A percentile compares a stretch with the other conserved stretches of the same genome.
These are phyloP conservation scores for Echria macrotheca DNA, from an alignment of 495 filamentous ascomycete genomes.

Conservation along the genomic window DNA sequence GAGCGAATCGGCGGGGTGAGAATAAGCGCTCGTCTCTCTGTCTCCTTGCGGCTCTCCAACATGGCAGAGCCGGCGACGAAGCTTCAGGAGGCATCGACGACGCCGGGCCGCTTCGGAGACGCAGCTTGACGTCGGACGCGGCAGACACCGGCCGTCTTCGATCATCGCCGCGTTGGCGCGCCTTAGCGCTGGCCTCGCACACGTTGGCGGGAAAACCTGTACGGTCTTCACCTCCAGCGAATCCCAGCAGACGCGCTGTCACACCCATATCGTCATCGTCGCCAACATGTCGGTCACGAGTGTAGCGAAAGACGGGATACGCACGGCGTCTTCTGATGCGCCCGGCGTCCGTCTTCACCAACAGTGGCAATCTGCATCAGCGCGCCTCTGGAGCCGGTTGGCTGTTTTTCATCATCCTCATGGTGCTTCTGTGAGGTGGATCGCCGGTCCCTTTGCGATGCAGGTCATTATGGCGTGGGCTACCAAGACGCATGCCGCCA, in stretches of 20 bases:
- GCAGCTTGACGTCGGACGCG: too few species aligned
- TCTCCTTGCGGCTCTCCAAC: background rate
- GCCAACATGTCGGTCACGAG: background rate
- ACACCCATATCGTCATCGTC: background rate
- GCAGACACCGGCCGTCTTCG: too few species aligned
- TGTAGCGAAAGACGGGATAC: background rate
- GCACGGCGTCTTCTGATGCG: background rate
- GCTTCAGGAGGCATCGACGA: too few species aligned
- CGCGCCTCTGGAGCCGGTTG: too few species aligned
- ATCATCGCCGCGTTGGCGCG: background rate
- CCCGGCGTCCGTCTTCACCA: background rate
- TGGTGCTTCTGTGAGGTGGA: background rate
- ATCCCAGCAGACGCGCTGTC: slow-evolving; percentile 1
- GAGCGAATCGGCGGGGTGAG: slow-evolving; percentile 5
- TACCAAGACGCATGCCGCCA: too few species aligned
- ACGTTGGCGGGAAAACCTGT: too few species aligned
- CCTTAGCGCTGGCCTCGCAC: slow-evolving; percentile 3
- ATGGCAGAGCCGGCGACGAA: background rate
- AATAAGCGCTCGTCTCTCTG: slow-evolving; percentile 5
- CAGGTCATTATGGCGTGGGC: too few species aligned
- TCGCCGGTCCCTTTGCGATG: background rate
- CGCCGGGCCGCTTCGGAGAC: too few species aligned
- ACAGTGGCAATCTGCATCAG: background rate
- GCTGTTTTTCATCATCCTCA: too few species aligned
- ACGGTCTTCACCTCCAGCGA: background rate